Base-by-base conservation (phyloP, 345 rosid genomes). In the Corymbia maculata region DNA sequence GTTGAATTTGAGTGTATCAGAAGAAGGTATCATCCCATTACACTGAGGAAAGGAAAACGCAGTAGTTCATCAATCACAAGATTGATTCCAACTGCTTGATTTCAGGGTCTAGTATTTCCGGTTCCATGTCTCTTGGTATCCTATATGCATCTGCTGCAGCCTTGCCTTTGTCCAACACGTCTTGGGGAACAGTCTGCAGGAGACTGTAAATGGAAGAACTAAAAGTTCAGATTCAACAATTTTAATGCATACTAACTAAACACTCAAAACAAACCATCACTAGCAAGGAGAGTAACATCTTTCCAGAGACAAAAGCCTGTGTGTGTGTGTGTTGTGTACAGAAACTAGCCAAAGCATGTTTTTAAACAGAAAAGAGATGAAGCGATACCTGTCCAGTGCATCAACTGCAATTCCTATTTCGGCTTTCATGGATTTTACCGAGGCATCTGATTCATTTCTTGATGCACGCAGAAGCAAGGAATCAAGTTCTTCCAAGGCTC, bases 401-500 rank as follows among this genome's bases (percentile, higher is more conserved):
- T 86, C 68, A 53, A 96, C 88, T 16, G 97, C 95, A 55, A 89
- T 92, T 50, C 89, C 94, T 45, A 96, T 94, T 89, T 96, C 91
- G 16, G 92, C 93, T 91, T 95, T 97, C 98, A 97, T 96, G 85
- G 92, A 55, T 16, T 87, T 90, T 30, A 96, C 93, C 28, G 98
- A 92, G 86, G 98, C 97, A 22, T 87, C 93, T 50, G 92, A 92
- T 52, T 97, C 96, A 15, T 95, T 97, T 91, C 99, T 93, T 44
- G 95, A 94, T 28, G 97, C 98, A 44, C 64, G 97, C 66, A 96
- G 95, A 87, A 96, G 92, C 91, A 97, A 86, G 64, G 94, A 93
- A 92, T 97, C 98, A 13, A 96, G 92, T 24, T 97, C 98, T 92
- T 97, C 99, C 92, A 96, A 88, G 49, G 98, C 96, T 86, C 98